Conservation (phyloP, 345 rosid genomes). For the Garcia nutans region DNA sequence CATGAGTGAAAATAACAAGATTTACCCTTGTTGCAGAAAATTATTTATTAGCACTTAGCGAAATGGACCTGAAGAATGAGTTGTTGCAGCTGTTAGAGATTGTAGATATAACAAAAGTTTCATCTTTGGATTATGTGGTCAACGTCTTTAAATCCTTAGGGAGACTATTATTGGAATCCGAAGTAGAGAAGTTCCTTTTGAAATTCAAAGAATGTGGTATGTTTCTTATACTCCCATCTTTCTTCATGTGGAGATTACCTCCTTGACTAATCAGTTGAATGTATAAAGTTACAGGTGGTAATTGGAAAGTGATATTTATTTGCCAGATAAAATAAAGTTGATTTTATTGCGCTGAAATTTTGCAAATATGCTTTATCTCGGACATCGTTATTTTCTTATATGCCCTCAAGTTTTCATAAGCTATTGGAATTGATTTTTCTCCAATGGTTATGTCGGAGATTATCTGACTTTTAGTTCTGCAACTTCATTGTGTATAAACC, state of each 20-base stretch:
- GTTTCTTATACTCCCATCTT: conserved; percentile 12
- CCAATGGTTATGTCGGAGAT: not conserved
- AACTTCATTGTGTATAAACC: not conserved
- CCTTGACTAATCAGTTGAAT: not conserved
- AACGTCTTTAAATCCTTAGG: conserved; percentile 64
- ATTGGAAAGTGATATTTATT: not conserved
- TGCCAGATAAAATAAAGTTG: not conserved
- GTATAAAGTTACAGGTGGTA: conserved; percentile 1
- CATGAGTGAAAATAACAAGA: not conserved
- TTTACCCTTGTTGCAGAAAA: conserved; percentile 50
- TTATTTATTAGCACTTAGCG: conserved; percentile 69
- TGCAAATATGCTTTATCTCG: not conserved
- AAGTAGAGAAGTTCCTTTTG: conserved; percentile 51
- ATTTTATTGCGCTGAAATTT: not conserved
- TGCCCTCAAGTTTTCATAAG: not conserved
- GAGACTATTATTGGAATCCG: conserved; percentile 52
- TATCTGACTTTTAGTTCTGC: not conserved
- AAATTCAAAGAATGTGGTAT: conserved; percentile 51
- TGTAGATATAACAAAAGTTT: conserved; percentile 55
- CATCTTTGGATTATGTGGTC: conserved; percentile 35
- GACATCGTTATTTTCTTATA: not conserved
- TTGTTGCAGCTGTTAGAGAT: conserved; percentile 53
- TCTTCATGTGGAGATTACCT: not conserved
- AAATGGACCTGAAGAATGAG: conserved; percentile 52
- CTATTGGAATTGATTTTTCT: not conserved